These are phyloP conservation scores for Euclidium syriacum DNA, from an alignment of 345 rosid species.

Conservation along the genomic window DNA sequence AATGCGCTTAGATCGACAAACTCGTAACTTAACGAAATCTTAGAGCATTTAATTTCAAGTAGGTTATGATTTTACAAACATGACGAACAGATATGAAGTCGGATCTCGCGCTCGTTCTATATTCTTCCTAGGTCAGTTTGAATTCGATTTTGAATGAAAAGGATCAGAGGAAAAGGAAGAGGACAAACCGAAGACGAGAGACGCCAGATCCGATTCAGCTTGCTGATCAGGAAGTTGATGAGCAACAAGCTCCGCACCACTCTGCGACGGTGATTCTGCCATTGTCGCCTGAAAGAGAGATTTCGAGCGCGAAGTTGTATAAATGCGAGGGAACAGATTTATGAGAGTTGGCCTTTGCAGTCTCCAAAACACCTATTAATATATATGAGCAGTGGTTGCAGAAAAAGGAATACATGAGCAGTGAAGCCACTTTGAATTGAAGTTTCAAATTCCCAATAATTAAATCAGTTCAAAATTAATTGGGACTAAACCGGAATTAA, in stretches of 20 bases:
- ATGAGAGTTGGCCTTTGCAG: not conserved
- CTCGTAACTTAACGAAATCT: not conserved
- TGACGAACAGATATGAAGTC: not conserved
- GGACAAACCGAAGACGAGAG: constrained; percentile 60
- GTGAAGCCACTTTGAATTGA: not conserved
- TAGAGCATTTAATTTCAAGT: not conserved
- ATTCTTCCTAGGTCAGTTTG: not conserved
- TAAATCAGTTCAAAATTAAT: too few relatives aligned
- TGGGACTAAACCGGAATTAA: too few relatives aligned
- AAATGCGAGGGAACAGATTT: constrained; percentile 4
- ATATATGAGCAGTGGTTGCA: not conserved
- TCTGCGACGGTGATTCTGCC: constrained; percentile 46
- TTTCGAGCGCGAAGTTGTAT: not conserved
- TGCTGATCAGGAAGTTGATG: constrained; percentile 29
- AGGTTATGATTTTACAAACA: not conserved
- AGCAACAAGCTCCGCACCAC: constrained; percentile 28
- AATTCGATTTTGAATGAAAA: not conserved
- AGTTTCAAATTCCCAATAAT: too few relatives aligned
- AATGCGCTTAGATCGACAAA: not conserved
- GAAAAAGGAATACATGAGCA: too few relatives aligned
- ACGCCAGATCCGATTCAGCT: constrained; percentile 59
- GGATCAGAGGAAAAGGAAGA: not conserved
- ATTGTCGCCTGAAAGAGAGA: constrained; percentile 28
- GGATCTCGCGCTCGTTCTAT: not conserved
- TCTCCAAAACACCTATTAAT: not conserved